Evolutionary conservation across 1,284 basidiomycete genomes (phyloP), one percentile per base, ranked within the genome.

Genomic region (Grifola frondosa): DNA sequence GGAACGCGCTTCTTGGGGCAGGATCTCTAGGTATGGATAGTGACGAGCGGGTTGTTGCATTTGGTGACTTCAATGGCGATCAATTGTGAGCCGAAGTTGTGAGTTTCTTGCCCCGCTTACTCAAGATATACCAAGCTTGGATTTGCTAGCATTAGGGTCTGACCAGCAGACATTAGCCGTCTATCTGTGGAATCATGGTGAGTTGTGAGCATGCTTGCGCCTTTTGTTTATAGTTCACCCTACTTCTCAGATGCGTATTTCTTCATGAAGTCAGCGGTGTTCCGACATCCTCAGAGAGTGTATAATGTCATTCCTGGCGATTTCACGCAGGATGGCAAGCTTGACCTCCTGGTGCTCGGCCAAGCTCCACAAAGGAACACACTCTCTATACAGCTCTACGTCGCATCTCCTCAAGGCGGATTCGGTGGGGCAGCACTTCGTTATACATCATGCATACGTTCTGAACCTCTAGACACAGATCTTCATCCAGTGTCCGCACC

Each of bases 61-160:
- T 94, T 59, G 96, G 92, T 22, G 96, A 99, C 68, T 95, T 92
- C 64, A 85, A 97, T 62, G 94, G 90, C 5, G 94, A 98, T 65
- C 93, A 97, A 62, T 90, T 90, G 91, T 96, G 62, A 64, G 88
- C 19, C 15, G 6, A 21, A 16, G 24, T 16, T 6, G 33, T 19
- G 17, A 16, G n/a, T 4, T 29, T 42, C 7, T 24, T n/a, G 11
- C 25, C 31, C 6, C 34, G 16, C 4, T 16, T 20, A 16, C 17
- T 30, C 36, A 13, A 37, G 34, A 19, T 41, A 39, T 15, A 10
- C 30, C 33, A 56, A 94, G 91, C 59, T 64, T 92, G 48, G 96
- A 99, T 64, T 69, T 94, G 4, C 74, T 98, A 42, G 74, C 83
- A 9, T 70, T 98, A 20, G 83, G 74, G 34, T 63, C 76, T 8